A percentile compares a stretch with the other conserved stretches of the same genome.
These are phyloP conservation scores for Metarhizium robertsii DNA, from an alignment of 2,329 filamentous ascomycete genomes.

Conservation along the genomic window DNA sequence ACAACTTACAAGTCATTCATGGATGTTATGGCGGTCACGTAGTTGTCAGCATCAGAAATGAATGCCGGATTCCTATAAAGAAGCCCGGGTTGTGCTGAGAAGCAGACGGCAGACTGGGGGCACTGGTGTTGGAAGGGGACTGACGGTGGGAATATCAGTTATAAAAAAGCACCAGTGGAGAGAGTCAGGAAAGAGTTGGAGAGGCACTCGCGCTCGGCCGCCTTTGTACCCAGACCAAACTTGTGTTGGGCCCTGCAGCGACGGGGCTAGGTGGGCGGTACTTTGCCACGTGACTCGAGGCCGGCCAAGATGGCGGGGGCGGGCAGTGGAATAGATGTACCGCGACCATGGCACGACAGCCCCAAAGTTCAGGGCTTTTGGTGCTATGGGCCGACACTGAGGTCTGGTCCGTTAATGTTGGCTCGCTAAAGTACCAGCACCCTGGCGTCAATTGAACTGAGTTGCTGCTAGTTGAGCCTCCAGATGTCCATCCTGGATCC, in stretches of 20 bases:
- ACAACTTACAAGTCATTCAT: conserved; percentile 44
- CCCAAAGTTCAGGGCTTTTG: too few relatives aligned
- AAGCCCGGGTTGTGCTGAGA: conserved; percentile 3
- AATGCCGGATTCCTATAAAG: conserved; percentile 9
- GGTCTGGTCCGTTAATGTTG: too few relatives aligned
- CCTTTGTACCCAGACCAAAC: conserved; percentile 16
- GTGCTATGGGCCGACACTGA: too few relatives aligned
- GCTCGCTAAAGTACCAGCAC: too few relatives aligned
- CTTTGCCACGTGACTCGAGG: background rate
- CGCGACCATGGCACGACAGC: background rate
- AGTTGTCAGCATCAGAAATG: conserved; percentile 18
- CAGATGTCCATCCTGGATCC: too few relatives aligned
- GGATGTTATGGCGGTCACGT: conserved; percentile 30
- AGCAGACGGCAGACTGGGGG: conserved; percentile 13
- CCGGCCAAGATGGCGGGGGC: background rate
- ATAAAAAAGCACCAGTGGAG: conserved; percentile 25
- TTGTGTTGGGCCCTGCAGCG: conserved; percentile 9
- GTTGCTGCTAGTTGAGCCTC: too few relatives aligned
- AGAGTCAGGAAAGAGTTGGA: conserved; percentile 32
- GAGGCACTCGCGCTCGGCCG: conserved; percentile 13
- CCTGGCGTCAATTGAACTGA: too few relatives aligned
- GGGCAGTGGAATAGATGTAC: background rate
- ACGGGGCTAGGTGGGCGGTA: background rate
- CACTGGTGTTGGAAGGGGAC: conserved; percentile 23
- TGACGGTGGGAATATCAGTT: conserved; percentile 20